Conservation (phyloP, 495 filamentous ascomycete genomes). For the Talaromyces trachyspermus region DNA sequence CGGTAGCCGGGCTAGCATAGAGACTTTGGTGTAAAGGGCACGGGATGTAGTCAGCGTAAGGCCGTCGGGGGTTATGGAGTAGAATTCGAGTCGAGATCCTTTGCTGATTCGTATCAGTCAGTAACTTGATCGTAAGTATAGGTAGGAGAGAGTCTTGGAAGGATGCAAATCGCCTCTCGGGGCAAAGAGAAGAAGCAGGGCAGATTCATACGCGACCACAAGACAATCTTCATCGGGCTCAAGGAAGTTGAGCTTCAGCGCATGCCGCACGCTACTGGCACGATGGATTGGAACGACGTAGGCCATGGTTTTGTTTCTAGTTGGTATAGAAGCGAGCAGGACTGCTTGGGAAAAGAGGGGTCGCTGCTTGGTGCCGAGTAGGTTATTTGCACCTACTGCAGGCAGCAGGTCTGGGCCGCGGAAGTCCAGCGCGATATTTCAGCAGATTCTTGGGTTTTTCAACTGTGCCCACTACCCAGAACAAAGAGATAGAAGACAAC, state of each 20-base stretch:
- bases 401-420: too few relatives aligned
- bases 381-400: too few relatives aligned
- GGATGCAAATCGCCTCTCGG: background rate
- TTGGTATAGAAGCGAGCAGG: too few relatives aligned
- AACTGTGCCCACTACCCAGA: too few relatives aligned
- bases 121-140: conserved; percentile 6
- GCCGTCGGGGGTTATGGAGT: conserved; percentile 50
- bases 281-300: conserved; percentile 92
- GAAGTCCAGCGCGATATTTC: too few relatives aligned
- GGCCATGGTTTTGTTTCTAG: conserved; percentile 52
- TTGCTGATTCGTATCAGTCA: conserved; percentile 49
- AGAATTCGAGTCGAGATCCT: conserved; percentile 88
- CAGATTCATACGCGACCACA: conserved; percentile 67
- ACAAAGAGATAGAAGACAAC: too few relatives aligned
- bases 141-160: background rate
- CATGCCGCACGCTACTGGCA: conserved; percentile 83
- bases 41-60: conserved; percentile 55
- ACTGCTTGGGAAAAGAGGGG: too few relatives aligned
- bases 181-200: conserved; percentile 8
- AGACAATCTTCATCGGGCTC: conserved; percentile 68
- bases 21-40: conserved; percentile 72
- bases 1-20: conserved; percentile 71
- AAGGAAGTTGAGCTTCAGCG: conserved; percentile 70
- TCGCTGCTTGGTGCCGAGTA: too few relatives aligned
- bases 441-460: too few relatives aligned